phyloP scores from a whole-genome alignment of 2,329 filamentous ascomycete genomes.

The Thelonectria olida region DNA sequence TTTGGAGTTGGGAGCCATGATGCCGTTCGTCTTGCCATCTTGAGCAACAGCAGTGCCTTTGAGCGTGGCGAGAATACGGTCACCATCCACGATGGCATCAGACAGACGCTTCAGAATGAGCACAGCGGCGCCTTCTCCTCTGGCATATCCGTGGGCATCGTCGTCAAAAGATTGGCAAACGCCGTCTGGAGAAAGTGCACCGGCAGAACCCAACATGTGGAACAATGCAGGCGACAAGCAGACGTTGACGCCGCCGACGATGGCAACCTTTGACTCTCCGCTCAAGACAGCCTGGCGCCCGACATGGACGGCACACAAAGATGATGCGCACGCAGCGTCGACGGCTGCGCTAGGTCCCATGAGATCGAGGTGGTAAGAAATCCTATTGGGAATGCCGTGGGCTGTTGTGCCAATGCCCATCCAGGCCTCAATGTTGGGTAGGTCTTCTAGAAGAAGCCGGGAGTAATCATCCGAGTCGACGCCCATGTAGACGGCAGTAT shows the following conservation, averaged over 20 bases:
- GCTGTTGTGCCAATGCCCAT: too few species aligned
- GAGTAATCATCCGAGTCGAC: too few species aligned
- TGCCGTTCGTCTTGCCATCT: conserved; percentile 52
- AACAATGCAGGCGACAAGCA: background rate
- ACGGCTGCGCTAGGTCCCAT: background rate
- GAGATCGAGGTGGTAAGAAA: conserved; percentile 1
- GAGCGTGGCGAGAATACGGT: conserved; percentile 47
- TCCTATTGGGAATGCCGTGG: too few species aligned
- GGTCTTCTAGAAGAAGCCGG: too few species aligned
- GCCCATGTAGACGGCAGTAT: too few species aligned
- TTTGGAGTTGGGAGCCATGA: conserved; percentile 49
- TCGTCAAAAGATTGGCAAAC: conserved; percentile 48
- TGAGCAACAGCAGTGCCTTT: conserved; percentile 45
- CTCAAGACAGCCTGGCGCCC: background rate
- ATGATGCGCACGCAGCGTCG: background rate
- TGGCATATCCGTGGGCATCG: conserved; percentile 29
- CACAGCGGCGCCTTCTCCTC: conserved; percentile 27
- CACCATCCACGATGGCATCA: conserved; percentile 53
- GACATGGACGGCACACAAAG: background rate
- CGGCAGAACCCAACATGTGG: background rate
- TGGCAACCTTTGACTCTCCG: background rate
- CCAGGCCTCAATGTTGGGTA: too few species aligned
- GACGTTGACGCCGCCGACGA: background rate
- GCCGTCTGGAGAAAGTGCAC: conserved; percentile 19
- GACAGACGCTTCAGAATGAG: conserved; percentile 55